These are phyloP conservation scores for Chaetomium globosum DNA, from an alignment of 2,329 filamentous ascomycete species.

Conservation along the genomic window DNA sequence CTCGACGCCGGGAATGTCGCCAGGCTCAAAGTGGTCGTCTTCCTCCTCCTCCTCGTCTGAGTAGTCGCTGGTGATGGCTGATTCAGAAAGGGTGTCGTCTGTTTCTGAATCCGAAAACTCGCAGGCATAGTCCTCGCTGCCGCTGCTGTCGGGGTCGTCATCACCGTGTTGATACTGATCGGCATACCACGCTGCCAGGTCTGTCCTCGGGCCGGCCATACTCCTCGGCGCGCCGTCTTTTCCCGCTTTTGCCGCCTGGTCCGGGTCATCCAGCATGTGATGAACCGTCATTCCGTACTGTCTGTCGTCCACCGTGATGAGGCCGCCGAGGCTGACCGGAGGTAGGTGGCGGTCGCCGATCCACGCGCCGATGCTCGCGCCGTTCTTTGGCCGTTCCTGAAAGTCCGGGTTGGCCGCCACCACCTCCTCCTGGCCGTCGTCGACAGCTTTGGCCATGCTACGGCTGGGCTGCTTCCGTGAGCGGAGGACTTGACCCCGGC, in stretches of 20 bases:
- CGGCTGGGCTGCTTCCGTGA: conserved; percentile 54
- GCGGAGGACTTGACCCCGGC: conserved; percentile 66
- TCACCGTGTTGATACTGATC: conserved; percentile 43
- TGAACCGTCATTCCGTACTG: conserved; percentile 95
- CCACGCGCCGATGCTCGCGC: conserved; percentile 91
- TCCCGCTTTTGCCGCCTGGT: conserved; percentile 40
- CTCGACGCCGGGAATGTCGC: conserved; percentile 78
- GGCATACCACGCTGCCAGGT: conserved; percentile 50
- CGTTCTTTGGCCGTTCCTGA: conserved; percentile 77
- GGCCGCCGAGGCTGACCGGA: conserved; percentile 86
- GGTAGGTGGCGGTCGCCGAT: conserved; percentile 82
- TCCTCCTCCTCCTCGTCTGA: conserved; percentile 52
- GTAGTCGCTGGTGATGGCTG: conserved; percentile 56
- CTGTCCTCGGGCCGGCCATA: conserved; percentile 45
- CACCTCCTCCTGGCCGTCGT: conserved; percentile 48
- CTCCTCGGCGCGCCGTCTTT: conserved; percentile 38
- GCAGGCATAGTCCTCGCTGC: conserved; percentile 59
- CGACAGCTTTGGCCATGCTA: conserved; percentile 45
- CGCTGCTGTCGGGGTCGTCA: conserved; percentile 47
- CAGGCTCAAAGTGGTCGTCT: conserved; percentile 61
- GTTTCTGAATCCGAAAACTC: conserved; percentile 66
- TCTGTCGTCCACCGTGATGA: conserved; percentile 81
- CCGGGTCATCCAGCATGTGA: conserved; percentile 83
- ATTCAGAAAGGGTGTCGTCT: conserved; percentile 56
- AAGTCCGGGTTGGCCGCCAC: conserved; percentile 70